phyloP scores from a whole-genome alignment of 305 asterid genomes.

The Fraxinus sp. region DNA sequence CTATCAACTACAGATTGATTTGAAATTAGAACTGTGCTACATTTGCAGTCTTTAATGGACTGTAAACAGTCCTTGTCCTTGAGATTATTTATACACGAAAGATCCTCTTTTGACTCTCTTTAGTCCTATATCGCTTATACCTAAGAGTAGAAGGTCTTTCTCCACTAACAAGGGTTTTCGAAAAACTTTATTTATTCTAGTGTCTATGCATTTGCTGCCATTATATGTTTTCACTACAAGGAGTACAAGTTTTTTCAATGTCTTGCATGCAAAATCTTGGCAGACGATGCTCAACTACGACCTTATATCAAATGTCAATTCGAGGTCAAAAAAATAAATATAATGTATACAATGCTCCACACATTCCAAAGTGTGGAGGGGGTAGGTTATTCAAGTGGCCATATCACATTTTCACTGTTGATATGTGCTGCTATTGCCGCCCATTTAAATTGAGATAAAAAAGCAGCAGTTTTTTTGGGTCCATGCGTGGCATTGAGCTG shows the following conservation, averaged over 20 bases:
- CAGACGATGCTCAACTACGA: neutral
- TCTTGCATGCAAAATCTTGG: neutral
- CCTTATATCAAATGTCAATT: neutral
- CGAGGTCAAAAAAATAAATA: neutral
- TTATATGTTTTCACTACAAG: neutral
- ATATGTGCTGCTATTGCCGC: neutral
- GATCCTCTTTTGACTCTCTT: too few species aligned
- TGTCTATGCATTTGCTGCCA: neutral
- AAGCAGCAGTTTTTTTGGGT: neutral
- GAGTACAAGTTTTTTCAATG: neutral
- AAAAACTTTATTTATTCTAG: too few species aligned
- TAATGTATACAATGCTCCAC: neutral
- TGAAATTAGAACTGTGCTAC: too few species aligned
- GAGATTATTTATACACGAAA: neutral
- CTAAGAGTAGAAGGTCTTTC: too few species aligned
- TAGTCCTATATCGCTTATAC: too few species aligned
- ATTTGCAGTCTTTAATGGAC: too few species aligned
- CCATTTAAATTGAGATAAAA: neutral
- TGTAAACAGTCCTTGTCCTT: too few species aligned
- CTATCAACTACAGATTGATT: neutral
- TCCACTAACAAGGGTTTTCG: too few species aligned
- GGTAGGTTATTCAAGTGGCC: neutral
- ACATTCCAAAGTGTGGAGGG: neutral
- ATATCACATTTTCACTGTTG: neutral
- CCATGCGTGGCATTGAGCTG: neutral